phyloP scores from a whole-genome alignment of 2,329 filamentous ascomycete species.

The Colletotrichum sp. region DNA sequence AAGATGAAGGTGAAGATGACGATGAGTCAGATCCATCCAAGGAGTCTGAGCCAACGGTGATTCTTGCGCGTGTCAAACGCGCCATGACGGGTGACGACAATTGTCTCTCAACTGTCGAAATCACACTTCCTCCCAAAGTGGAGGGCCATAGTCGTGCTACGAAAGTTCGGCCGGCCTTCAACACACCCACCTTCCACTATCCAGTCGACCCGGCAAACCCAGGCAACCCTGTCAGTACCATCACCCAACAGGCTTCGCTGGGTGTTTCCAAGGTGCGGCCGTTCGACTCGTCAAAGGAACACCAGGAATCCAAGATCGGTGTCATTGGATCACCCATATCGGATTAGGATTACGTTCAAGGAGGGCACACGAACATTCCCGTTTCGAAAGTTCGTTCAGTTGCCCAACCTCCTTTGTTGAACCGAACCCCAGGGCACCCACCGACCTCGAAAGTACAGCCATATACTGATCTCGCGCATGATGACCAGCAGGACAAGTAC shows the following conservation, averaged over 20 bases:
- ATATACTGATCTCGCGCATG: not conserved
- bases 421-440: constrained; percentile 17
- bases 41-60: constrained; percentile 19
- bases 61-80: constrained; percentile 24
- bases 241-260: not conserved
- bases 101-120: constrained; percentile 10
- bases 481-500: not conserved
- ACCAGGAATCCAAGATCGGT: not conserved
- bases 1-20: not conserved
- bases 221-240: not conserved
- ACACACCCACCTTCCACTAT: constrained; percentile 14
- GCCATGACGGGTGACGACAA: constrained; percentile 18
- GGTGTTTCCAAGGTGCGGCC: constrained; percentile 27
- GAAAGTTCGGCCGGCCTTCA: constrained; percentile 31
- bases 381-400: constrained; percentile 13
- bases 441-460: constrained; percentile 2
- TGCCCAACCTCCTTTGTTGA: not conserved
- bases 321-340: not conserved
- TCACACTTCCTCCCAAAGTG: constrained; percentile 16
- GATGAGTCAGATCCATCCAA: constrained; percentile 5
- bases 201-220: not conserved
- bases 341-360: not conserved
- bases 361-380: not conserved
- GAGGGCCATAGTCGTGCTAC: constrained; percentile 26
- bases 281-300: constrained; percentile 9